Conservation (phyloP, 257 asterid genomes). For the Schizonepeta tenuifolia region DNA sequence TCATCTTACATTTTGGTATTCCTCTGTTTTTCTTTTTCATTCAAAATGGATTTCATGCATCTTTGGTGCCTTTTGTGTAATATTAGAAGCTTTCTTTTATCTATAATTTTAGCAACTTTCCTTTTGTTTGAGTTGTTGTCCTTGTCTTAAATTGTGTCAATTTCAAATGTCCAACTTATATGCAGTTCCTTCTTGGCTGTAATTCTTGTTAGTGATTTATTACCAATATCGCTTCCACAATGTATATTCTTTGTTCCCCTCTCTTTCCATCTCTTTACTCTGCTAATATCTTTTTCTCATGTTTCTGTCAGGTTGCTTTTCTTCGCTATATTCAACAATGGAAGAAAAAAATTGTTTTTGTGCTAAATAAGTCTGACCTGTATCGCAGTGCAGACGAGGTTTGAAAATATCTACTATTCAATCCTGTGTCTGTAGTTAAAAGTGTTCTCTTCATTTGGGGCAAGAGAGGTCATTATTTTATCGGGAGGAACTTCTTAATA, state of each 20-base stretch:
- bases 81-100: constrained; percentile 2
- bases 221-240: not conserved
- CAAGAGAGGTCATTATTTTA: constrained; percentile 6
- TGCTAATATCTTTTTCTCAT: constrained; percentile 32
- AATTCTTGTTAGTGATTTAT: not conserved
- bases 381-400: constrained; percentile 80
- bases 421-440: constrained; percentile 26
- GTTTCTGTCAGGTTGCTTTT: constrained; percentile 70
- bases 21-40: not conserved
- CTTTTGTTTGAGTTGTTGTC: constrained; percentile 17
- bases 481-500: constrained; percentile 30
- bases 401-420: constrained; percentile 36
- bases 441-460: constrained; percentile 16
- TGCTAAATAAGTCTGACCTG: constrained; percentile 89
- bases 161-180: constrained; percentile 12
- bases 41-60: too few species aligned
- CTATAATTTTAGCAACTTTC: not conserved
- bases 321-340: constrained; percentile 96
- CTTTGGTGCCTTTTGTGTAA: constrained; percentile 16
- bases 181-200: not conserved
- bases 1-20: constrained; percentile 20
- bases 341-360: constrained; percentile 87
- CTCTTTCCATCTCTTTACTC: constrained; percentile 27
- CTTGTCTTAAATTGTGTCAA: constrained; percentile 3
- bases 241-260: constrained; percentile 8